Base-by-base conservation (phyloP, 768 basidiomycete genomes). In the Trametes meyenii region DNA sequence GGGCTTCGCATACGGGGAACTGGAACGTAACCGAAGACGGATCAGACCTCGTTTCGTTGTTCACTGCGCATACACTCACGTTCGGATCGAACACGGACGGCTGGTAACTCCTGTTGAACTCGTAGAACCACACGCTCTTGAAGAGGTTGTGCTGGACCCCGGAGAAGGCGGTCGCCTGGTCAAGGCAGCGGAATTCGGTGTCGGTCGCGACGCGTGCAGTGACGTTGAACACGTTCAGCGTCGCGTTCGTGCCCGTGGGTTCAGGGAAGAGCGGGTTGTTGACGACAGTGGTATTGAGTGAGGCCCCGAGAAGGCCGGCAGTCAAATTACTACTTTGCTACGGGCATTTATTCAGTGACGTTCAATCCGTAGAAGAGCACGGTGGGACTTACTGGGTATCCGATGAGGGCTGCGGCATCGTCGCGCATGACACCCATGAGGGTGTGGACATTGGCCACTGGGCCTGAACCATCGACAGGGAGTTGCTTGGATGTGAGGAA, bases 391-490 rank as follows among this genome's bases (percentile, higher is more conserved):
- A 71, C 68, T 8, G 79, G 78, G 54, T 74, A 76, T 1, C 76
- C 75, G 33, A 79, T 73, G 64, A 83, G 80, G 42, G 79, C 77
- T 0, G 78, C 72, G 0, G 81, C 83, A 64, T 83, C 82, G 59
- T 81, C 81, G 21, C 78, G 71, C 78, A 81, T 82, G 75, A 77
- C 78, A 1, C 82, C 82, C 61, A 79, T 78, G 61, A 84, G 75
- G 42, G 79, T 75, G 56, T 80, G 80, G 0, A 78, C 81, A 24
- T 77, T 69, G 5, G 79, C 79, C 1, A 74, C 71, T 0, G 75
- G 76, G 0, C 77, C 79, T 1, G 69, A 62, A 0, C 79, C 79
- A 48, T 75, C 73, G 14, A 83, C 65, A 4, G 74, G 73, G 2
- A 84, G 76, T 14, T 75, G 72, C 39, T 71, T 68, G 2, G 74